Evolutionary conservation across 768 basidiomycete species (phyloP).

Genomic region (Suillus cothurnatus): DNA sequence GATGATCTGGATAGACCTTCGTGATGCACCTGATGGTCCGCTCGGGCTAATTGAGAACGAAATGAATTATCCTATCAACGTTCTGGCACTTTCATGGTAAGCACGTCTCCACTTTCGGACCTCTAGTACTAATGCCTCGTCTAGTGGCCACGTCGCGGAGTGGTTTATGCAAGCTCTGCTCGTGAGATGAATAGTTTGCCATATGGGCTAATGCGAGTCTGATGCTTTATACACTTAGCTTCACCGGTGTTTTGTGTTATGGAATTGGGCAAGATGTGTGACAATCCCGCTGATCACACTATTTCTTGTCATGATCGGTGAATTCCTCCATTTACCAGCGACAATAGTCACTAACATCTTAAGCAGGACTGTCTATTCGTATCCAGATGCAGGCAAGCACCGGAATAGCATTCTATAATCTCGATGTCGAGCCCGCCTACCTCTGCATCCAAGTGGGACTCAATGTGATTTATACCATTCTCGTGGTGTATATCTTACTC

Average conservation of each 20-base stretch:
- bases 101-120: no score
- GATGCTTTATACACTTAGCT: background rate
- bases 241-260: background rate
- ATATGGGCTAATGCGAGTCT: background rate
- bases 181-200: background rate
- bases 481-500: constrained; percentile 26
- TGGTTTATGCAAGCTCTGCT: background rate
- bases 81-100: background rate
- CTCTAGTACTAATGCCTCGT: background rate
- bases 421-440: constrained; percentile 23
- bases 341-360: background rate
- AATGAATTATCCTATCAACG: background rate
- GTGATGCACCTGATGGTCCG: background rate
- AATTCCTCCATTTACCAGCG: background rate
- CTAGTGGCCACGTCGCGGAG: background rate
- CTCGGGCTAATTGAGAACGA: background rate
- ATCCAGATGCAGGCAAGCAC: background rate
- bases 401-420: constrained; percentile 5
- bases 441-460: constrained; percentile 8
- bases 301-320: background rate
- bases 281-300: background rate
- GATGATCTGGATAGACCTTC: background rate
- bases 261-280: background rate
- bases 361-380: background rate
- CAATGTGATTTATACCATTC: constrained; percentile 29